These are phyloP conservation scores for Citropsis articulata DNA, from an alignment of 345 rosid genomes.

Conservation along the genomic window DNA sequence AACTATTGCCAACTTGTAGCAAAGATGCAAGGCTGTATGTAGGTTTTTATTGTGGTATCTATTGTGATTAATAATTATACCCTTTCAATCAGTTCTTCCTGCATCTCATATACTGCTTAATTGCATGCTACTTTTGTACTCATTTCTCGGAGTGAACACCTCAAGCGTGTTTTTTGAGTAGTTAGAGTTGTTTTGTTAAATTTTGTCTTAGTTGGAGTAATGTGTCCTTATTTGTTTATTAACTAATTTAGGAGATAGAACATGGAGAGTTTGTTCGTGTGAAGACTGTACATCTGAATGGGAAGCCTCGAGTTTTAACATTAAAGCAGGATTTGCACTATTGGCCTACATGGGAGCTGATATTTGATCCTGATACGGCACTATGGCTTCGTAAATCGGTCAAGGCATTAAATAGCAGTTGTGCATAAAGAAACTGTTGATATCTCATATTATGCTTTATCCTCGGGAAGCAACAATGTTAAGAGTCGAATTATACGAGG, in stretches of 20 bases:
- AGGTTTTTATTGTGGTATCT: neutral
- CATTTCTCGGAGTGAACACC: neutral
- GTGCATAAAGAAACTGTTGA: neutral
- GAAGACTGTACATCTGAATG: constrained; percentile 75
- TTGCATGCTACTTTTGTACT: neutral
- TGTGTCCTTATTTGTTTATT: neutral
- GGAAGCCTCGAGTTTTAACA: constrained; percentile 85
- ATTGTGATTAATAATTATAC: neutral
- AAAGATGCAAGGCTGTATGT: neutral
- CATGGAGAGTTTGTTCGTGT: constrained; percentile 88
- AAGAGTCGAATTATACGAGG: neutral
- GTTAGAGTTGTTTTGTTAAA: neutral
- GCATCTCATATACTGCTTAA: neutral
- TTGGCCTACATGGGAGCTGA: constrained; percentile 94
- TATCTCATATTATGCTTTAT: neutral
- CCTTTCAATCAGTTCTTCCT: neutral
- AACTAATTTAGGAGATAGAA: constrained; percentile 55
- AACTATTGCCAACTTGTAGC: neutral
- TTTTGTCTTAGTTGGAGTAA: neutral
- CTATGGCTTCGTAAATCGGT: constrained; percentile 66
- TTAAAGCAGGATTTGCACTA: constrained; percentile 94
- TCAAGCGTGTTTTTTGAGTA: neutral
- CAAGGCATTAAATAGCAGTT: constrained; percentile 43
- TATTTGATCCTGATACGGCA: constrained; percentile 71
- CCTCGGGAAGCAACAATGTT: neutral